Evolutionary conservation across 805 yeast species (phyloP).

Genomic region (Maudiozyma saulgeensis): DNA sequence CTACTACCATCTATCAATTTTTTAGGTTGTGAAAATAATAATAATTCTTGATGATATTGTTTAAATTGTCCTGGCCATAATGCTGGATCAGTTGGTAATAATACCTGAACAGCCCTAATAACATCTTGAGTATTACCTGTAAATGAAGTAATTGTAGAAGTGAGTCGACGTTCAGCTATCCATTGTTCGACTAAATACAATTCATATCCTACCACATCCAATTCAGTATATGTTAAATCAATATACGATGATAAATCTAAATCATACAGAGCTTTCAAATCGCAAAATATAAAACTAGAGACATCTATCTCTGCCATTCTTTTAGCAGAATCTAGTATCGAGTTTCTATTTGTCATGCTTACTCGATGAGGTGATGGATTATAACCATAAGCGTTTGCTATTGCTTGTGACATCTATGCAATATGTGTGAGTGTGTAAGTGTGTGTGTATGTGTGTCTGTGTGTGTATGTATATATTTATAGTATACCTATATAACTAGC

Average conservation of each 20-base stretch:
- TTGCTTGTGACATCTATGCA: slow-evolving; percentile 3
- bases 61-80: slow-evolving; percentile 38
- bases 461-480: not conserved
- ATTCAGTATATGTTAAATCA: slow-evolving; percentile 36
- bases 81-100: slow-evolving; percentile 33
- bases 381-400: slow-evolving; percentile 5
- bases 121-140: slow-evolving; percentile 71
- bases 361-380: not conserved
- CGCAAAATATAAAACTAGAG: slow-evolving; percentile 42
- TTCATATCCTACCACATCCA: slow-evolving; percentile 66
- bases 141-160: slow-evolving; percentile 68
- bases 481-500: not conserved
- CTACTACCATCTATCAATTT: slow-evolving; percentile 43
- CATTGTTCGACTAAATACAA: slow-evolving; percentile 91
- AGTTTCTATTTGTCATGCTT: not conserved
- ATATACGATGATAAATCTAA: slow-evolving; percentile 36
- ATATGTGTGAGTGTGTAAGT: not conserved
- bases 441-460: not conserved
- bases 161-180: slow-evolving; percentile 66
- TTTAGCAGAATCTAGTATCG: not conserved
- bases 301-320: slow-evolving; percentile 1
- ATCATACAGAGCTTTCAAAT: slow-evolving; percentile 43
- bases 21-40: slow-evolving; percentile 58
- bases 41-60: slow-evolving; percentile 56
- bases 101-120: slow-evolving; percentile 51